Conservation (phyloP, 257 asterid genomes). For the Mitragyna speciosa region DNA sequence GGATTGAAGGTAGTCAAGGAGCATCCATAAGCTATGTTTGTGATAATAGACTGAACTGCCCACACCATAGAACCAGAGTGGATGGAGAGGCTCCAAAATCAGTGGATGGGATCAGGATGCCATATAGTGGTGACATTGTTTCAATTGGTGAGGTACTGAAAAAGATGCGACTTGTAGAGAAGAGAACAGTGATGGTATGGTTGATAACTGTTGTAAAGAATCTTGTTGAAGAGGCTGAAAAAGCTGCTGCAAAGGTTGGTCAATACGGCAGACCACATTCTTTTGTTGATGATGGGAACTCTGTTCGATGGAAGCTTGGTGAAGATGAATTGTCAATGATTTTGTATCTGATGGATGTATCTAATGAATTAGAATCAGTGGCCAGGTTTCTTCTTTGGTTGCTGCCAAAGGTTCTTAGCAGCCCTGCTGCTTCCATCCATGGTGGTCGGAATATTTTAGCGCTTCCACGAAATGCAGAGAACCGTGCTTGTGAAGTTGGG, state of each 20-base stretch:
- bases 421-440: slow-evolving; percentile 53
- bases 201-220: slow-evolving; percentile 68
- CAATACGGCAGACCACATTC: slow-evolving; percentile 61
- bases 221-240: slow-evolving; percentile 79
- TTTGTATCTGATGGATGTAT: slow-evolving; percentile 81
- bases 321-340: slow-evolving; percentile 81
- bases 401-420: slow-evolving; percentile 74
- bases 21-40: slow-evolving; percentile 96
- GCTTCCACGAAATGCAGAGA: slow-evolving; percentile 66
- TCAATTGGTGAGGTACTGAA: slow-evolving; percentile 70
- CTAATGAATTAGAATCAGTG: slow-evolving; percentile 72
- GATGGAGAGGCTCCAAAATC: slow-evolving; percentile 60
- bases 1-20: slow-evolving; percentile 98
- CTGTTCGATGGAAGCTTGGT: slow-evolving; percentile 78
- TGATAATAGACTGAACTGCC: slow-evolving; percentile 75
- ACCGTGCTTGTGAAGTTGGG: slow-evolving; percentile 67
- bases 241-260: slow-evolving; percentile 56
- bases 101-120: slow-evolving; percentile 47
- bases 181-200: slow-evolving; percentile 70
- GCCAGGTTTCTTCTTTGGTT: slow-evolving; percentile 83
- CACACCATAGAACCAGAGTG: slow-evolving; percentile 64
- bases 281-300: slow-evolving; percentile 64
- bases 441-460: slow-evolving; percentile 58
- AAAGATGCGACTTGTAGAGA: slow-evolving; percentile 68
- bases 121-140: slow-evolving; percentile 53